Conservation (phyloP, 768 basidiomycete species). For the Infundibulicybe gibba region DNA sequence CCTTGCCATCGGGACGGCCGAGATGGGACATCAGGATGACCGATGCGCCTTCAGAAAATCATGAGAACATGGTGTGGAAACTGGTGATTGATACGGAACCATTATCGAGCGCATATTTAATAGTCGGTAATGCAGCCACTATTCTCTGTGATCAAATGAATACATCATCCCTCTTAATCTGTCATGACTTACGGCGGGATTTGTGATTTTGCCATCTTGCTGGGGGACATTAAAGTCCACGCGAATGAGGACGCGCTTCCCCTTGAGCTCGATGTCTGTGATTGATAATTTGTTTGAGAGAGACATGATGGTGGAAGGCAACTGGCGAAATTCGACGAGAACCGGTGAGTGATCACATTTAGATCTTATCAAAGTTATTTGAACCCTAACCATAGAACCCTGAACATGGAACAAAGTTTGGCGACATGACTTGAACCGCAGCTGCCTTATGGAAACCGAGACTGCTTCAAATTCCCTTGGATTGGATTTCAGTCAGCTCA, state of each 20-base stretch:
- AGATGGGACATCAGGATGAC: constrained; percentile 98
- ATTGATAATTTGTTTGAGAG: constrained; percentile 94
- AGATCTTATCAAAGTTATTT: constrained; percentile 12
- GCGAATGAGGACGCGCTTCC: constrained; percentile 87
- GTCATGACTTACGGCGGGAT: constrained; percentile 75
- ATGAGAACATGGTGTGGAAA: constrained; percentile 5
- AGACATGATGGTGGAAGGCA: constrained; percentile 59
- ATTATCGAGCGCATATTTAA: constrained; percentile 87
- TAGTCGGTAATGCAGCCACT: constrained; percentile 93
- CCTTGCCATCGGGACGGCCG: constrained; percentile 93
- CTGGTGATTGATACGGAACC: constrained; percentile 36
- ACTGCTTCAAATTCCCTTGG: constrained; percentile 61
- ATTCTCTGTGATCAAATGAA: constrained; percentile 65
- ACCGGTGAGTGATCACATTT: constrained; percentile 3
- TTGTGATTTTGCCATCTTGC: constrained; percentile 89
- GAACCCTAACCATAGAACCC: background rate
- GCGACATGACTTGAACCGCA: too few species aligned
- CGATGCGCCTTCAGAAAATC: constrained; percentile 56
- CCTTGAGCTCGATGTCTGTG: constrained; percentile 84
- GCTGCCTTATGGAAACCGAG: constrained; percentile 31
- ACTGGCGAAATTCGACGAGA: constrained; percentile 7
- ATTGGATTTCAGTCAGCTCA: constrained; percentile 58
- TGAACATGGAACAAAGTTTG: too few species aligned
- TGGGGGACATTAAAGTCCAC: constrained; percentile 97
- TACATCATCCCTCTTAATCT: constrained; percentile 9